Base-by-base conservation (phyloP, 2,329 filamentous ascomycete genomes). In the Aspergillus latus region DNA sequence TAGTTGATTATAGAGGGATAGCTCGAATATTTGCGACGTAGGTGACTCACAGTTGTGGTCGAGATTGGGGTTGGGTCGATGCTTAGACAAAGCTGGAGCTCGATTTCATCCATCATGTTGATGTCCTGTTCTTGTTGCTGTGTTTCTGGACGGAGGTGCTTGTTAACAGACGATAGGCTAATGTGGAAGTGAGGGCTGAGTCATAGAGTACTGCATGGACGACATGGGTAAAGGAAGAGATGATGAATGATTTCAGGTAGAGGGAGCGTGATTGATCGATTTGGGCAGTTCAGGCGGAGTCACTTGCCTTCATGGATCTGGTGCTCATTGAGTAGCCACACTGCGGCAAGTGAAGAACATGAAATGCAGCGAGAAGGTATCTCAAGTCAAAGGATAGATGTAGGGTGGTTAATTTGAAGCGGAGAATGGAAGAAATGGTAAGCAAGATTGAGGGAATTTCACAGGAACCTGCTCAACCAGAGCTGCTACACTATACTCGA, bases 51-150 rank as follows among this genome's bases (percentile, higher is more conserved):
- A 7, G 48, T 40, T 21, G 57, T 28, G 9, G 64, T 57, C 21
- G n/a, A 13, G 7, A 46, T 40, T 15, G 57, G 29, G 11, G 63
- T 57, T 30, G 11, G 37, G 9, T 11, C 44, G 5, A 65, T 52
- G 26, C 57, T 26, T 1, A 62, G 52, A 45, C 61, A 65, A 13
- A 65, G 57, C 48, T 64, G 58, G n/a, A 65, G 54, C n/a, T 65
- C 63, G 15, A 59, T 54, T n/a, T 54, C 54, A n/a, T 62, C 63
- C 60, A 64, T 64, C 51, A 60, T 62, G 5, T 39, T 50, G 49
- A 10, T 9, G n/a, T 29, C 34, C 36, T 54, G 34, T 8, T 11
- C 32, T 26, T 15, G 4, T 26, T 8, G 7, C 11, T 9, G 2
- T 3, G 9, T 5, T 37, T 37, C 34, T 37, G 34, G 21, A 21